A percentile compares a stretch with the other conserved stretches of the same genome.
These are phyloP conservation scores for Nemania sp. DNA, from an alignment of 2,329 filamentous ascomycete species.

Conservation along the genomic window DNA sequence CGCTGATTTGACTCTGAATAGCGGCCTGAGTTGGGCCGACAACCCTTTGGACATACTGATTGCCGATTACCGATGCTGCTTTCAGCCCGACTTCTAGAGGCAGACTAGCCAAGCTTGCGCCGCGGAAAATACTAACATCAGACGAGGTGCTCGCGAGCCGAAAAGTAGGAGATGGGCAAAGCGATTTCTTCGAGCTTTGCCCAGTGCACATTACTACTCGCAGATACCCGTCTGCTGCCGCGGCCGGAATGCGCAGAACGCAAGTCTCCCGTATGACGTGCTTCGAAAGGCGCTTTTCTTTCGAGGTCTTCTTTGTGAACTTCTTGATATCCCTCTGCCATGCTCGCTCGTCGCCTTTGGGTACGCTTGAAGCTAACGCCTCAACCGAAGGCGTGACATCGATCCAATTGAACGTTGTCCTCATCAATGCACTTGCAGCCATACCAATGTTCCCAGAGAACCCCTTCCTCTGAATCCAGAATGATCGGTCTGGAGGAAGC, in stretches of 20 bases:
- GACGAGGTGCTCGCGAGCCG: slow-evolving; percentile 68
- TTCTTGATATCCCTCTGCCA: slow-evolving; percentile 69
- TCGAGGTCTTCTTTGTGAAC: slow-evolving; percentile 60
- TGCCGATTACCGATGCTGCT: slow-evolving; percentile 55
- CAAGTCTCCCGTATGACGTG: slow-evolving; percentile 65
- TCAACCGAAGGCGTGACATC: slow-evolving; percentile 65
- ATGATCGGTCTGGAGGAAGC: slow-evolving; percentile 58
- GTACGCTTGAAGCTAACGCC: slow-evolving; percentile 52
- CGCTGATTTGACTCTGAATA: slow-evolving; percentile 45
- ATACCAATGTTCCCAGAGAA: slow-evolving; percentile 71
- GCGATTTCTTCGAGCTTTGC: slow-evolving; percentile 47
- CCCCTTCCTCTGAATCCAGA: slow-evolving; percentile 71
- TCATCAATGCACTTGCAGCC: slow-evolving; percentile 64
- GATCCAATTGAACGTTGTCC: slow-evolving; percentile 63
- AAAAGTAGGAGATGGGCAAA: slow-evolving; percentile 70
- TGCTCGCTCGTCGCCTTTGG: slow-evolving; percentile 61
- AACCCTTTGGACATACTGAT: slow-evolving; percentile 49
- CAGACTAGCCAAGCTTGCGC: slow-evolving; percentile 65
- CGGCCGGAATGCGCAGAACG: slow-evolving; percentile 65
- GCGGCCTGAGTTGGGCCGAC: slow-evolving; percentile 46
- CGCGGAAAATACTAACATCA: slow-evolving; percentile 63
- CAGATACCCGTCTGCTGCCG: slow-evolving; percentile 68
- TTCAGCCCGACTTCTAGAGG: slow-evolving; percentile 68
- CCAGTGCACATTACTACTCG: slow-evolving; percentile 65
- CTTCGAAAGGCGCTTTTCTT: slow-evolving; percentile 46